Evolutionary conservation across 768 basidiomycete species (phyloP), one percentile per base, ranked within the genome.

Genomic region (Flagelloscypha sp.): DNA sequence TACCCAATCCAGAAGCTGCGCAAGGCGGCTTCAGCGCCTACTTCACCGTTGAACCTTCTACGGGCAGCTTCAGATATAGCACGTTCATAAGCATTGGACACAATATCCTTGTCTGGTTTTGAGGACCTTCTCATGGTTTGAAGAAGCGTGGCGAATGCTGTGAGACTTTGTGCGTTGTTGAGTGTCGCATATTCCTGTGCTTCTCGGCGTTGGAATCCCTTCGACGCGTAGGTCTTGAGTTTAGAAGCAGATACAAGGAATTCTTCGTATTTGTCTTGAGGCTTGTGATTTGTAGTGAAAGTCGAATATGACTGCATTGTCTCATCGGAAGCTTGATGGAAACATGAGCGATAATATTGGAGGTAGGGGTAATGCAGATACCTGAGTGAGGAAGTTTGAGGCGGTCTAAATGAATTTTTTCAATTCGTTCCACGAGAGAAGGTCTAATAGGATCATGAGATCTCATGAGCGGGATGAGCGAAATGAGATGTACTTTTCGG

Each of bases 291-390:
- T 1, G 89, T 87, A 11, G 88, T 87, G 60, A 97, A 95, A 0
- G 80, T 72, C 0, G 93, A 95, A 54, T 94, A 98, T 2, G 74
- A 67, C 48, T 87, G 79, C 37, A 80, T 79, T 0, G 90, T 93
- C 10, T 84, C 74, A 25, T 88, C 86, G 37, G 79, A 70, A 40
- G 75, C 88, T 92, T n/a, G n/a, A n/a, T n/a, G n/a, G 47, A 20
- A 21, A 38, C n/a, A 27, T n/a, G 28, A 23, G 22, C 24, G 19
- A 17, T 13, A 32, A 34, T n/a, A 45, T 22, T 19, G 15, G 21
- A 18, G 16, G 19, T 16, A 23, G 20, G 11, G 7, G 36, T 5
- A 36, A 48, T 30, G 1, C 8, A 53, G 65, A 32, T 48, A 87
- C 86, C 77, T 27, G 79, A 66, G 48, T 94, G 89, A 13, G 84